Evolutionary conservation across 1,139 yeast genomes (phyloP).

Genomic region (Scheffersomyces titani): DNA sequence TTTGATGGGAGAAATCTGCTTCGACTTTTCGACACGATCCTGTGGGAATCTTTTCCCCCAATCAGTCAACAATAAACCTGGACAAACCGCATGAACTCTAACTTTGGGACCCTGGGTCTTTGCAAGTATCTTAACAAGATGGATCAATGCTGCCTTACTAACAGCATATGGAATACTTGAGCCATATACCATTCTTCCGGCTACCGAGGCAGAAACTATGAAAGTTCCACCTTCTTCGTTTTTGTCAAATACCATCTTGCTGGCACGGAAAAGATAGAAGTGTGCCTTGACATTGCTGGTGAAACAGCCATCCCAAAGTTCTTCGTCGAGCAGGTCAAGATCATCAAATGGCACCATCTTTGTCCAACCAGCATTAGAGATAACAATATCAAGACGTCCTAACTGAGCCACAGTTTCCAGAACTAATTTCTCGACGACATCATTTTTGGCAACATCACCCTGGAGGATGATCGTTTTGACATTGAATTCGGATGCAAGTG

Average conservation of each 20-base stretch:
- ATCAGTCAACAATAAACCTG: slow-evolving; percentile 40
- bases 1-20: slow-evolving; percentile 25
- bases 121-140: slow-evolving; percentile 34
- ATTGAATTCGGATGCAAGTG: slow-evolving; percentile 10
- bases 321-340: slow-evolving; percentile 28
- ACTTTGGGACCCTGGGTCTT: slow-evolving; percentile 36
- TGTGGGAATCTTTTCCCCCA: slow-evolving; percentile 37
- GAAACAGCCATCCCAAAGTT: slow-evolving; percentile 32
- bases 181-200: slow-evolving; percentile 35
- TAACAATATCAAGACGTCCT: slow-evolving; percentile 20
- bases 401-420: slow-evolving; percentile 3
- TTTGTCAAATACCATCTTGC: slow-evolving; percentile 27
- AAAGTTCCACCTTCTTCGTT: slow-evolving; percentile 36
- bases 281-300: slow-evolving; percentile 29
- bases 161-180: slow-evolving; percentile 40
- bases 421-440: slow-evolving; percentile 14
- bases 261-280: slow-evolving; percentile 33
- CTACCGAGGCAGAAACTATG: slow-evolving; percentile 36
- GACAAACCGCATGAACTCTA: slow-evolving; percentile 39
- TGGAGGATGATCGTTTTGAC: slow-evolving; percentile 14
- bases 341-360: slow-evolving; percentile 26
- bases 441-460: slow-evolving; percentile 18
- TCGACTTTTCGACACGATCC: slow-evolving; percentile 22
- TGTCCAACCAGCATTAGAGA: slow-evolving; percentile 24
- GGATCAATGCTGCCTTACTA: slow-evolving; percentile 37